Evolutionary conservation across 768 basidiomycete genomes (phyloP).

Genomic region (Tulasnella calospora): DNA sequence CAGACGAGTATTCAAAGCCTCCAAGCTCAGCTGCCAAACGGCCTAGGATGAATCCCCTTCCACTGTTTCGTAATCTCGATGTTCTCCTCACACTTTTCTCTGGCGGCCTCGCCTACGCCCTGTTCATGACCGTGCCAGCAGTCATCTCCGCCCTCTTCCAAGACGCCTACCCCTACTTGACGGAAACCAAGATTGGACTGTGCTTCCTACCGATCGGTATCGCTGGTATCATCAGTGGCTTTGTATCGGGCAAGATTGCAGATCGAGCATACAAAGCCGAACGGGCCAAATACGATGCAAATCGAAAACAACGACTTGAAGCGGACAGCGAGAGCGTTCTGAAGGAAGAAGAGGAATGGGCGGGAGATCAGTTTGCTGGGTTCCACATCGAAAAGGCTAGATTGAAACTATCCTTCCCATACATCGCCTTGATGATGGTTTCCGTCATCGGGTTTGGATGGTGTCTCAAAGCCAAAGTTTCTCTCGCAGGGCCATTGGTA

Average conservation of each 20-base stretch:
- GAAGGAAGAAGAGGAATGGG: slow-evolving; percentile 25
- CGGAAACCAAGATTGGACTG: slow-evolving; percentile 38
- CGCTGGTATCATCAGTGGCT: slow-evolving; percentile 34
- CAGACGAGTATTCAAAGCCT: background rate
- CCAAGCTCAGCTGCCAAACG: background rate
- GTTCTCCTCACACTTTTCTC: slow-evolving; percentile 25
- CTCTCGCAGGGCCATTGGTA: slow-evolving; percentile 33
- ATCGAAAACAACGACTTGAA: slow-evolving; percentile 20
- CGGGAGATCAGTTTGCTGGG: background rate
- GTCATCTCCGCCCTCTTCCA: slow-evolving; percentile 35
- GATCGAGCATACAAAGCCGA: slow-evolving; percentile 34
- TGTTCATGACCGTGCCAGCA: slow-evolving; percentile 31
- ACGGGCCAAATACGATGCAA: slow-evolving; percentile 20
- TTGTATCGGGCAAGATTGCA: slow-evolving; percentile 35
- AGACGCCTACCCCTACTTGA: slow-evolving; percentile 34
- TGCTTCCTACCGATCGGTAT: slow-evolving; percentile 39
- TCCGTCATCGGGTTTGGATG: slow-evolving; percentile 33
- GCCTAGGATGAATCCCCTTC: slow-evolving; percentile 21
- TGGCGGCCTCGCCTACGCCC: background rate
- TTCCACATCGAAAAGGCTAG: slow-evolving; percentile 36
- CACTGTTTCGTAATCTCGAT: slow-evolving; percentile 31
- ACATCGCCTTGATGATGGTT: slow-evolving; percentile 25
- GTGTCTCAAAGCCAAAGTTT: slow-evolving; percentile 30
- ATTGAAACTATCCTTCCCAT: slow-evolving; percentile 26
- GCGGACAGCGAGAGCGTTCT: background rate